Base-by-base conservation (phyloP, 1,139 yeast genomes). In the Debaryomyces coudertii region DNA sequence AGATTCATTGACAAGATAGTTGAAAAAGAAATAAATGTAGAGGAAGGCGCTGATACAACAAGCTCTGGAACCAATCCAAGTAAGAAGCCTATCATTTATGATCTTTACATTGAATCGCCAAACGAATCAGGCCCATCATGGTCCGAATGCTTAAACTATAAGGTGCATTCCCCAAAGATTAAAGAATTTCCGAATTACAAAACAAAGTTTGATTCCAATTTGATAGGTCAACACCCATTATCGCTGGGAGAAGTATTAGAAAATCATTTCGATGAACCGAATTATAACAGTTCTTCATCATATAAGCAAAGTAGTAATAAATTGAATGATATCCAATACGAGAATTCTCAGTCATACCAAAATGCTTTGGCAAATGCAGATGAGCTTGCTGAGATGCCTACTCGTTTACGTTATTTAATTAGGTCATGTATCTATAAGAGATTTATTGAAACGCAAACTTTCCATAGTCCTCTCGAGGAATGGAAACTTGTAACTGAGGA, bases 401-500 rank as follows among this genome's bases (percentile, higher is more conserved):
- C 60, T 4, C 63, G 82, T 48, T 65, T 80, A 46, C 75, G 68
- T 48, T 77, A 68, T 51, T 62, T 82, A 49, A 68, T 82, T 34
- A 67, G 82, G 47, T 69, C 83, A 1, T 77, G 83, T 52, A 64
- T 82, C 36, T 72, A 71, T 44, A 80, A 80, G 56, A 63, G 65
- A 36, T 73, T 60, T 47, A 51, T 76, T 33, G 80, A 77, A 44
- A 42, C 44, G 9, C 58, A 54, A 16, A 20, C 23, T 11, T 20
- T 11, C 28, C 31, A 40, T 15, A 39, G 28, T 6, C 36, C 44
- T 25, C 47, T 52, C 5, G 66, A 68, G 36, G 61, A 70, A 28
- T 83, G 87, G 87, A 65, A 65, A 40, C 61, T 82, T 25, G 71
- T 82, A 4, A 75, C 85, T 2, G 87, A 83, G 57, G 86, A 82